Percentiles rank a stretch among this genome's conserved stretches.
Conservation (phyloP, 2,329 filamentous ascomycete genomes). For the Pseudogymnoascus sp. region DNA sequence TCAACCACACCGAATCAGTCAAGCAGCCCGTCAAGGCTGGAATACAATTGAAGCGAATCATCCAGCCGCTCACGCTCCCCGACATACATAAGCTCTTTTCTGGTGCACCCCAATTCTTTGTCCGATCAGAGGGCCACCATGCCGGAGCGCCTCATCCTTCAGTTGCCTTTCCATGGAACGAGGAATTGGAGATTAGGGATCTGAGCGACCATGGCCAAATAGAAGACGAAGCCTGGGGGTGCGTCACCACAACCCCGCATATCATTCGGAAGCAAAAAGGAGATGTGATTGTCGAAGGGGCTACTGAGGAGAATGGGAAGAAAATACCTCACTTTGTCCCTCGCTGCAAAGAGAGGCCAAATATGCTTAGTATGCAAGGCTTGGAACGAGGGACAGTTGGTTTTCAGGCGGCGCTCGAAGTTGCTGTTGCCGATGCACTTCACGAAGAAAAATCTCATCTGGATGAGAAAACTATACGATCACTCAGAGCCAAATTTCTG, state of each 20-base stretch:
- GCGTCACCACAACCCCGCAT: conserved; percentile 55
- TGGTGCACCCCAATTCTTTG: conserved; percentile 65
- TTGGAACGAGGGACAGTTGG: conserved; percentile 64
- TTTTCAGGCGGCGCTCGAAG: conserved; percentile 58
- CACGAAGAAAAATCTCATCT: conserved; percentile 48
- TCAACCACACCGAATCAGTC: conserved; percentile 33
- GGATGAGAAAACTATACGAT: conserved; percentile 17
- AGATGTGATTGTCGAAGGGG: conserved; percentile 31
- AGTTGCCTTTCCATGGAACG: conserved; percentile 61
- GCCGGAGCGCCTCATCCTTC: conserved; percentile 53
- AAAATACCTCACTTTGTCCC: conserved; percentile 24
- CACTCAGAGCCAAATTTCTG: conserved; percentile 21
- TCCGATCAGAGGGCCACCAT: conserved; percentile 50
- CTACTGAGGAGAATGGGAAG: conserved; percentile 17
- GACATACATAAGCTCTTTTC: conserved; percentile 65
- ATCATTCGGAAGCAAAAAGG: conserved; percentile 44
- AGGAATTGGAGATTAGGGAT: conserved; percentile 51
- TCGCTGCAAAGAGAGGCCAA: conserved; percentile 38
- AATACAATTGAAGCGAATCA: conserved; percentile 48
- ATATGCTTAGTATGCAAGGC: conserved; percentile 65
- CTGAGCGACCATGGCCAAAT: conserved; percentile 57
- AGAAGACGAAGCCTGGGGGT: conserved; percentile 55
- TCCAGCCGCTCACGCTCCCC: conserved; percentile 48
- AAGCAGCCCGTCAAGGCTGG: conserved; percentile 23
- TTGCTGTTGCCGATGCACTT: conserved; percentile 56